Base-by-base conservation (phyloP, 2,329 filamentous ascomycete species). In the Cordyceps cateniannulata region DNA sequence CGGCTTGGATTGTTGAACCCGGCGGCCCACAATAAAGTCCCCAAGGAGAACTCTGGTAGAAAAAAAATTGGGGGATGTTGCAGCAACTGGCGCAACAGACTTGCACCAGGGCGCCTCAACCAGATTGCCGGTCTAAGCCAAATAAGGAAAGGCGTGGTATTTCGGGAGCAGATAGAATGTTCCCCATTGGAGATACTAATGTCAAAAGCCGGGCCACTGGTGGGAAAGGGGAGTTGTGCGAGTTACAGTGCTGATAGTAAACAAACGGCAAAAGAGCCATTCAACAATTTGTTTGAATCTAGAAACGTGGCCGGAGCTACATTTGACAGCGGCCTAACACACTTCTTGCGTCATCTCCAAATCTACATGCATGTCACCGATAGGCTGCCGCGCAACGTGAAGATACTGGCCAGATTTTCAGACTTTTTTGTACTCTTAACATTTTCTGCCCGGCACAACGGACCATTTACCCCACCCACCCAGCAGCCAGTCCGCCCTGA, bases 101-200 rank as follows among this genome's bases (percentile, higher is more conserved):
- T 40, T 53, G 40, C 66, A 70, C 67, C 65, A 22, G 27, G 67
- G 65, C 68, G 74, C 66, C 76, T 78, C 76, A 78, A 78, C 76
- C 75, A 79, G 77, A 76, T 75, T 69, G 42, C 22, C 9, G 51
- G 52, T 61, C 74, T 74, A 75, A 62, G 7, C 73, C 68, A 42
- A 61, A 67, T 64, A 18, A 0, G 66, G 72, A 25, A 45, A 27
- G 25, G 57, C 14, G n/a, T 14, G 16, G 18, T 24, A 10, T 59
- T n/a, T 40, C 45, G 45, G 55, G 42, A 58, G 32, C 45, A 42
- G 22, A 24, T 5, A 56, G 29, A 32, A 24, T n/a, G 24, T 48
- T 56, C 53, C 53, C 42, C 42, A 56, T n/a, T 42, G 45, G 57
- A 20, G 5, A 32, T 38, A 52, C 48, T 59, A 53, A 42, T 42